Conservation (phyloP, 1,284 basidiomycete species). For the Ganoderma meredithae region DNA sequence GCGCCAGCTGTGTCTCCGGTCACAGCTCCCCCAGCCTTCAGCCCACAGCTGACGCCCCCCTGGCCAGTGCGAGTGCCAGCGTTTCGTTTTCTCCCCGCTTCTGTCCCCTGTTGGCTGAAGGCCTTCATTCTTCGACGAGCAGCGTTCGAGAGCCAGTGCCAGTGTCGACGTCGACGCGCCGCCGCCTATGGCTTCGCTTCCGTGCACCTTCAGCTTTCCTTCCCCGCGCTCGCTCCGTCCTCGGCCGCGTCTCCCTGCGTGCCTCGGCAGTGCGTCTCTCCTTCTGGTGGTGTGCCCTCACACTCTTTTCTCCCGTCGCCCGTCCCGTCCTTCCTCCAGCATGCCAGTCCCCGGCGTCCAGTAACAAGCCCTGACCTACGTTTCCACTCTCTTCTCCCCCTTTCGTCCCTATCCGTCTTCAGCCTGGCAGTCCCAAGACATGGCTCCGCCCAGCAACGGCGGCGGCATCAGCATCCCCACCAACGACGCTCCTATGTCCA, state of each 20-base stretch:
- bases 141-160: constrained; percentile 18
- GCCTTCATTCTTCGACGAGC: constrained; percentile 34
- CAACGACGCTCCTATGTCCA: constrained; percentile 55
- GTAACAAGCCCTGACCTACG: constrained; percentile 45
- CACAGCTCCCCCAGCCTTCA: constrained; percentile 34
- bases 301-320: constrained; percentile 33
- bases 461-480: constrained; percentile 76
- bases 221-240: constrained; percentile 19
- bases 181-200: constrained; percentile 18
- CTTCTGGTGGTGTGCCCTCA: constrained; percentile 24
- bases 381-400: constrained; percentile 34
- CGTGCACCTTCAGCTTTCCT: constrained; percentile 24
- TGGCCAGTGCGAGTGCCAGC: constrained; percentile 19
- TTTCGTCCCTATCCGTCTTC: constrained; percentile 36
- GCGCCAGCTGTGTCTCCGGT: constrained; percentile 25
- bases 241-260: constrained; percentile 24
- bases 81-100: constrained; percentile 24
- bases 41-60: constrained; percentile 36
- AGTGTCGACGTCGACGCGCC: constrained; percentile 32
- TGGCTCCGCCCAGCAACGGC: constrained; percentile 60
- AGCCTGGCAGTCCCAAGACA: constrained; percentile 85
- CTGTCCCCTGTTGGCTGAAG: constrained; percentile 44
- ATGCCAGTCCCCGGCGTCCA: constrained; percentile 38
- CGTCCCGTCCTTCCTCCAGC: constrained; percentile 35
- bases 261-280: constrained; percentile 21